These are phyloP conservation scores for Aspergillus carbonarius DNA, from an alignment of 2,329 filamentous ascomycete species.

Conservation along the genomic window DNA sequence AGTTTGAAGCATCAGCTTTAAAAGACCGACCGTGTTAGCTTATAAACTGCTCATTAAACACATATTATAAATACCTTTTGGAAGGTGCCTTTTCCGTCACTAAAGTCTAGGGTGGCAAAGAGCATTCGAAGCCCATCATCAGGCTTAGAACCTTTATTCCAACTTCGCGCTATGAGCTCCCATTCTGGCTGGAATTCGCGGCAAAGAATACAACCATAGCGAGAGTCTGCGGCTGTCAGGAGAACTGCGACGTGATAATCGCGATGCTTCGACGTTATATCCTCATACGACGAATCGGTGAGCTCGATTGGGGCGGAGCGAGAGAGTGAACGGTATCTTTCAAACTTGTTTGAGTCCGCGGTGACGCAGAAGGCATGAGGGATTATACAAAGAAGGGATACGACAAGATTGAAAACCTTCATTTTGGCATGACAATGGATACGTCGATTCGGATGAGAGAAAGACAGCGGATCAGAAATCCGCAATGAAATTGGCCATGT, in stretches of 20 bases:
- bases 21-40: conserved; percentile 10
- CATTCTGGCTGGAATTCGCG: conserved; percentile 92
- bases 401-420: conserved; percentile 31
- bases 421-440: conserved; percentile 25
- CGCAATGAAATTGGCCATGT: conserved; percentile 3
- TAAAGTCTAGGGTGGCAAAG: conserved; percentile 84
- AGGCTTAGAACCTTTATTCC: conserved; percentile 76
- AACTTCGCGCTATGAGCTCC: conserved; percentile 81
- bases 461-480: neutral
- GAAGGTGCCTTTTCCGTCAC: conserved; percentile 79
- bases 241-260: conserved; percentile 83
- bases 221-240: conserved; percentile 78
- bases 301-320: conserved; percentile 72
- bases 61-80: conserved; percentile 65
- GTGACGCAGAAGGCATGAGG: conserved; percentile 45
- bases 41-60: neutral
- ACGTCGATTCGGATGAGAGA: neutral
- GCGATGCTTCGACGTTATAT: conserved; percentile 72
- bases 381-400: conserved; percentile 42
- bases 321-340: conserved; percentile 67
- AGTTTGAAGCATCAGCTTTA: conserved; percentile 85
- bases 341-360: conserved; percentile 66
- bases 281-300: conserved; percentile 70
- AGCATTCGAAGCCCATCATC: conserved; percentile 55
- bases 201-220: conserved; percentile 84